Evolutionary conservation across 192 early-diverging fungal genomes (phyloP), one percentile per base, ranked within the genome.

Genomic region (Linnemannia elongata): DNA sequence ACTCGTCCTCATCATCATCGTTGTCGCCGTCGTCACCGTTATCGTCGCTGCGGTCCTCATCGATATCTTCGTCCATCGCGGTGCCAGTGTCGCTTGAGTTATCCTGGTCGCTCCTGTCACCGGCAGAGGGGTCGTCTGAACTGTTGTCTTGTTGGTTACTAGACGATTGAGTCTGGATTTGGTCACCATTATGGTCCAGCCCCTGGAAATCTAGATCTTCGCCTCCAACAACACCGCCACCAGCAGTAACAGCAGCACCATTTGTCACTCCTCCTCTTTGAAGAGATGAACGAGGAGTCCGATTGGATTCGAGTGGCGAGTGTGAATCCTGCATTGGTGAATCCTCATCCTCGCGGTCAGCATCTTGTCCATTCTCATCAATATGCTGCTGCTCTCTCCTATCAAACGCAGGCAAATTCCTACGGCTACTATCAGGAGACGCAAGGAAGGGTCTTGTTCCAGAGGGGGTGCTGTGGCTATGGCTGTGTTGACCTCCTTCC

Each of bases 141-240:
- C 45, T 41, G 2, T 57, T 36, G 2, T 49, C 74, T 52, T 35
- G 47, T 13, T 57, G 20, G 13, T 27, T 36, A 17, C 18, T 54
- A 15, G 24, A 18, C 7, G 20, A 66, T 18, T 4, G 18, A 1
- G 38, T 36, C 10, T 27, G n/a, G 18, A 84, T 74, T 24, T 45
- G 73, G 18, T 78, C 77, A 0, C 82, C 82, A 39, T 84, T 84
- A 27, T 79, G 57, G 35, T 84, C 82, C 63, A 84, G 41, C 33
- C 15, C 60, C 60, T 68, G 69, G 60, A 66, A 3, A 33, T 66
- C 57, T 12, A 72, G 18, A 57, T 82, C 54, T 17, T 13, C 20
- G 2, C 39, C 20, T 1, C 69, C 15, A 41, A 9, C 22, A 24
- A 18, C 24, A 42, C 33, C 35, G 12, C 3, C 17, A 36, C 35